These are phyloP conservation scores for Akanthomyces dipterigenus DNA, from an alignment of 2,329 filamentous ascomycete species.

Conservation along the genomic window DNA sequence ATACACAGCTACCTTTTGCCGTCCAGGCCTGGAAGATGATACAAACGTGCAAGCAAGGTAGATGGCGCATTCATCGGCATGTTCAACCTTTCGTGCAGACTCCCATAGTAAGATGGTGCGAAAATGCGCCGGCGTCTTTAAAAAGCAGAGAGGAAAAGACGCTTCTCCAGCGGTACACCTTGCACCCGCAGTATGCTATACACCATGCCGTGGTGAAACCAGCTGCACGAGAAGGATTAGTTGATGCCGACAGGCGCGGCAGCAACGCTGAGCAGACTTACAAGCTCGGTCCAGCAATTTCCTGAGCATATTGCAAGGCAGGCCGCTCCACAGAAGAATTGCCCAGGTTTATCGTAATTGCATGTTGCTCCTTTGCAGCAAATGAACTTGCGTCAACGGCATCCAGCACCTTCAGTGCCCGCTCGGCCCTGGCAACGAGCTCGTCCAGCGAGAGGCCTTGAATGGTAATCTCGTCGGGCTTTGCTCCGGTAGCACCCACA, in stretches of 20 bases:
- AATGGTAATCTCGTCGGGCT: not conserved
- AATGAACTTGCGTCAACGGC: not conserved
- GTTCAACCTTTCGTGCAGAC: not conserved
- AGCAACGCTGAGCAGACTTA: not conserved
- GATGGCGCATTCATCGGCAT: not conserved
- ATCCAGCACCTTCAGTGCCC: not conserved
- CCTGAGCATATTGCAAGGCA: not conserved
- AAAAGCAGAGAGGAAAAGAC: not conserved
- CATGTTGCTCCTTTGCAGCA: not conserved
- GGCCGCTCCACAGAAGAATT: not conserved
- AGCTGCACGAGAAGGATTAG: not conserved
- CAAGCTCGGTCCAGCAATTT: not conserved
- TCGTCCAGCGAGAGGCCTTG: not conserved
- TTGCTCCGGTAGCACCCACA: not conserved
- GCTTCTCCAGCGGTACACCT: slow-evolving; percentile 1
- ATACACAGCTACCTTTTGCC: too few relatives aligned
- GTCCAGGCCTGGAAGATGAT: too few relatives aligned
- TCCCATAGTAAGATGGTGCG: not conserved
- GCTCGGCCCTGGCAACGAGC: not conserved
- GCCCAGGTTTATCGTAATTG: not conserved
- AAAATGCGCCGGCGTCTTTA: not conserved
- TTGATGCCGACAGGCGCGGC: not conserved
- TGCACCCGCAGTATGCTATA: not conserved
- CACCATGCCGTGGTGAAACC: slow-evolving; percentile 4
- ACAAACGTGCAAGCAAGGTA: not conserved